phyloP scores from a whole-genome alignment of 345 rosid genomes.

The Zanthoxylum bungeanum region DNA sequence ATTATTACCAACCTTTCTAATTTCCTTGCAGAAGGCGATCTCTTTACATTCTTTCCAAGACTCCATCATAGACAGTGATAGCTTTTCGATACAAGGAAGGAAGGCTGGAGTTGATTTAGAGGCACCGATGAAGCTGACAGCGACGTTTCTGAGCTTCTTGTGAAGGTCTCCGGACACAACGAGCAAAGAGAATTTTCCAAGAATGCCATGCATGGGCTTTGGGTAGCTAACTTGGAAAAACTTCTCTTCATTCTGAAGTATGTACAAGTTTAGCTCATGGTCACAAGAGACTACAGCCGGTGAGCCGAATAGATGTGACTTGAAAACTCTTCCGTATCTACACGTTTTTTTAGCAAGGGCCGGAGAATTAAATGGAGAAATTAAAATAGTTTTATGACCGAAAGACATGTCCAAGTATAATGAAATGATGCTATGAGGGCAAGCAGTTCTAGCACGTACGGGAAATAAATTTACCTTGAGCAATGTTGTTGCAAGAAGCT shows the following conservation, averaged over 20 bases:
- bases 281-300: conserved; percentile 83
- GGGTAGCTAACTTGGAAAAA: conserved; percentile 69
- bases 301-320: conserved; percentile 74
- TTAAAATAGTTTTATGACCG: too few relatives aligned
- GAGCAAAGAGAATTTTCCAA: conserved; percentile 60
- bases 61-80: conserved; percentile 49
- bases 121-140: conserved; percentile 44
- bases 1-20: conserved; percentile 38
- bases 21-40: conserved; percentile 54
- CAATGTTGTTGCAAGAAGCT: conserved; percentile 60
- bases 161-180: conserved; percentile 65
- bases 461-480: conserved; percentile 40
- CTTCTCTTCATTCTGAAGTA: conserved; percentile 84
- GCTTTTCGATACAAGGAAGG: conserved; percentile 41
- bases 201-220: conserved; percentile 66
- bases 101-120: conserved; percentile 48
- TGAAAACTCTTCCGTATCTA: conserved; percentile 81
- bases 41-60: conserved; percentile 55
- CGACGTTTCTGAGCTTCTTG: conserved; percentile 59
- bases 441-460: too few relatives aligned
- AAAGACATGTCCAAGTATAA: too few relatives aligned
- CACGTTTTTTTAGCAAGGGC: too few relatives aligned
- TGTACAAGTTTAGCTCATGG: conserved; percentile 65
- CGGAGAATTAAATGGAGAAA: too few relatives aligned
- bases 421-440: too few relatives aligned